Evolutionary conservation across 345 rosid genomes (phyloP).

Genomic region (Erysimum cheiranthoides): DNA sequence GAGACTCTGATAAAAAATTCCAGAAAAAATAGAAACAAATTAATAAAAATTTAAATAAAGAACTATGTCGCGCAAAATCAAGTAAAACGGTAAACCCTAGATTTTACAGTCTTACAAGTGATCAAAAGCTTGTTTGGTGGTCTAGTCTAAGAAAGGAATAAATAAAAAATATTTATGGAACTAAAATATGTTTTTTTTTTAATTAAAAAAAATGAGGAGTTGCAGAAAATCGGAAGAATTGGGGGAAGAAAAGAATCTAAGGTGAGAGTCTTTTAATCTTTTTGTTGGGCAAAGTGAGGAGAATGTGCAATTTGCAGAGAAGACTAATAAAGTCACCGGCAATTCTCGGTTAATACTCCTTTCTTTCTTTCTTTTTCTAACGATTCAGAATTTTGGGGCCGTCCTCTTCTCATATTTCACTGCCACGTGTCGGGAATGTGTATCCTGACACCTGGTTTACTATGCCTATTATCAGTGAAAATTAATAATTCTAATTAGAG

Average conservation of each 20-base stretch:
- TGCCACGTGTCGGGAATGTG: not conserved
- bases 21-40: not conserved
- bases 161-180: not conserved
- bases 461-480: not conserved
- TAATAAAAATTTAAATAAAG: not conserved
- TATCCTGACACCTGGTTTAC: not conserved
- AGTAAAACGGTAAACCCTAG: conserved; percentile 31
- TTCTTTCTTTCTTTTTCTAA: not conserved
- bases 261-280: not conserved
- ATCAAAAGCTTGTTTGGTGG: conserved; percentile 13
- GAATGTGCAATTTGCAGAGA: conserved; percentile 43
- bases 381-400: no score
- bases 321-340: conserved; percentile 11
- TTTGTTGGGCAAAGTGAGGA: conserved; percentile 32
- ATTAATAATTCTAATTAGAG: not conserved
- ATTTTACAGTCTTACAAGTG: conserved; percentile 11
- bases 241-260: conserved; percentile 37
- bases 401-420: not conserved
- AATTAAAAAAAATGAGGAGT: not conserved
- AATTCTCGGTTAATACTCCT: conserved; percentile 22
- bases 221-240: conserved; percentile 29
- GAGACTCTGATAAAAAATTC: conserved; percentile 14
- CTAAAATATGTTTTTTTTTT: no score
- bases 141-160: not conserved
- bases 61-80: conserved; percentile 17